Conservation (phyloP, 2,329 filamentous ascomycete species). For the Zasmidium cellare region DNA sequence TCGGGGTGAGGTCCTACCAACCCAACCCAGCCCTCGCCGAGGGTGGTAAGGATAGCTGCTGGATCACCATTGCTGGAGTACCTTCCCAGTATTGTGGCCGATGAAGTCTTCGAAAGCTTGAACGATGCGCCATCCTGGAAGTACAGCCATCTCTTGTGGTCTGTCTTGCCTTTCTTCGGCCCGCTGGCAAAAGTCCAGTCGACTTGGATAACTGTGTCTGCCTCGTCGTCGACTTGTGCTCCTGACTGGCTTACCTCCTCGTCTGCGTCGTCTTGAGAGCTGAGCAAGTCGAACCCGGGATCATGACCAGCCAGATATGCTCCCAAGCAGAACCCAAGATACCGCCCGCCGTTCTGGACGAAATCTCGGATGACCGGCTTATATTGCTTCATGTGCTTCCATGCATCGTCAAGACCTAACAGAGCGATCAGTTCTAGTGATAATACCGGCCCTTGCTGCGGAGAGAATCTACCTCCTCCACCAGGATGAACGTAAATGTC, state of each 20-base stretch:
- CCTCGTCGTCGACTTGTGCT: slow-evolving; percentile 16
- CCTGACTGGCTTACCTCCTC: slow-evolving; percentile 12
- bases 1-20: slow-evolving; percentile 24
- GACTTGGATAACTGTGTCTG: slow-evolving; percentile 25
- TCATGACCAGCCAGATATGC: slow-evolving; percentile 22
- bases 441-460: not conserved
- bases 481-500: slow-evolving; percentile 23
- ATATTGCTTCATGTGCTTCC: slow-evolving; percentile 16
- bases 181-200: slow-evolving; percentile 23
- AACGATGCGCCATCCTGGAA: slow-evolving; percentile 25
- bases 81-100: slow-evolving; percentile 16
- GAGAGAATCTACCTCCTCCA: slow-evolving; percentile 24
- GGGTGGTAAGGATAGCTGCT: slow-evolving; percentile 18
- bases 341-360: slow-evolving; percentile 21
- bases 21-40: slow-evolving; percentile 24
- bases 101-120: slow-evolving; percentile 7
- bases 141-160: slow-evolving; percentile 22
- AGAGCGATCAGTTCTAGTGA: not conserved
- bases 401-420: slow-evolving; percentile 17
- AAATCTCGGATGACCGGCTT: slow-evolving; percentile 19
- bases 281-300: slow-evolving; percentile 19
- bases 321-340: slow-evolving; percentile 26
- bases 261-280: slow-evolving; percentile 14
- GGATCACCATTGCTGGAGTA: slow-evolving; percentile 24
- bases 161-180: slow-evolving; percentile 10